Evolutionary conservation across 352 stramenopile genomes (phyloP), one percentile per base, ranked within the genome.

Genomic region (Phytophthora ohioensis): DNA sequence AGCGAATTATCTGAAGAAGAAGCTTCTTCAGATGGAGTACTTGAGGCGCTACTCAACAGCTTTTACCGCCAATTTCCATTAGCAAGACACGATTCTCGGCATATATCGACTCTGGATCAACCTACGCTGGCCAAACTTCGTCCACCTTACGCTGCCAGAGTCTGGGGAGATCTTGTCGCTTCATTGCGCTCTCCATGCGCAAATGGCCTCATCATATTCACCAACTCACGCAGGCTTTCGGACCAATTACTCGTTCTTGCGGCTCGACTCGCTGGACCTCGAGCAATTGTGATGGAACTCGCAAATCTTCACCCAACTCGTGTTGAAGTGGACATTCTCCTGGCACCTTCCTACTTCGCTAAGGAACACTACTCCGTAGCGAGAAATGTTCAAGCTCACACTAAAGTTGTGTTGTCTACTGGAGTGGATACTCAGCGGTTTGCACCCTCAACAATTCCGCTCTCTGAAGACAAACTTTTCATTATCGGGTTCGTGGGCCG

Each of bases 341-440:
- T 91, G 4, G 76, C 77, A n/a, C 83, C 81, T 1, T 91, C 83
- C 3, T 81, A 81, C 32, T 91, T 82, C 46, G 75, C 83, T 3
- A 67, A 74, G 10, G 30, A 76, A 0, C 83, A 91, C 36, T 84
- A 80, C 27, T 87, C 75, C 1, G 71, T 89, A 9, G 27, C 42
- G 9, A 62, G 27, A 11, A 76, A 57, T 30, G 68, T 86, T 7
- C 62, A 2, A 0, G 68, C 73, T 46, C 61, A 38, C 4, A 53
- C 66, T 30, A 69, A 53, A 41, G 63, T 81, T 42, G 79, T 85
- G 13, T 32, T 87, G n/a, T 79, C 56, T 17, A 85, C 81, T 5
- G 83, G 81, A 5, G 57, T 91, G 42, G 58, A 86, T 36, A 80
- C 57, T 1, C 32, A 65, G 15, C 3, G 71, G n/a, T 90, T 91